Base-by-base conservation (phyloP, 306 rosid species). In the Psophocarpus tetragonolobus region DNA sequence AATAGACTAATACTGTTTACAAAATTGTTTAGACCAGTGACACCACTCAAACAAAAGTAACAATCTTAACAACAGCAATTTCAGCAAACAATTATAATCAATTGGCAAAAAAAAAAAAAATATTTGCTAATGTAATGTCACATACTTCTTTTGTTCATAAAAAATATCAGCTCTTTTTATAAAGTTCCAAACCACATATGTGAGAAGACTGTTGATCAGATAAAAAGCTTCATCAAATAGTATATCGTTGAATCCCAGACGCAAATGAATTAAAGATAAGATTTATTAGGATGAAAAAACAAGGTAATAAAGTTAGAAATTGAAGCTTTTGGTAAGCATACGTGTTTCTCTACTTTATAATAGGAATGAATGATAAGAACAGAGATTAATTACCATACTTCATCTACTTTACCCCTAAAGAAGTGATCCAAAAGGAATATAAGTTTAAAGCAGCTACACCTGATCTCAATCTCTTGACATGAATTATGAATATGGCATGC, bases 21-120 rank as follows among this genome's bases (percentile, higher is more conserved):
- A 17, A 61, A 30, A 17, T 62, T 74, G 54, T 39, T 56, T 36
- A 79, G 64, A 79, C 68, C 61, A 75, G 47, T 70, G 76, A 30
- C 73, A 74, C 81, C 84, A 84, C 83, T 70, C 72, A 56, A 76
- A 35, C 54, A 82, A 61, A 69, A 70, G 44, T 23, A 39, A 65
- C 41, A 26, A 36, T 63, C 42, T 27, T 62, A 82, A 50, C 30
- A 69, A 41, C 57, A 62, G 7, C 23, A 29, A 62, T 18, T 63
- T 45, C 35, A 63, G 60, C 7, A 76, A 68, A 82, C 13, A 81
- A 21, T 12, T 12, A 4, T 36, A 73, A 66, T 81, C 80, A 83
- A 62, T 77, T 60, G 48, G 84, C 23, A 20, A 6, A 73, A 39
- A 51, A n/a, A 62, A 41, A 74, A 14, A 5, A 30, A 14, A 5